These are phyloP conservation scores for Talaromyces albobiverticillius DNA, from an alignment of 2,329 filamentous ascomycete species.

Conservation along the genomic window DNA sequence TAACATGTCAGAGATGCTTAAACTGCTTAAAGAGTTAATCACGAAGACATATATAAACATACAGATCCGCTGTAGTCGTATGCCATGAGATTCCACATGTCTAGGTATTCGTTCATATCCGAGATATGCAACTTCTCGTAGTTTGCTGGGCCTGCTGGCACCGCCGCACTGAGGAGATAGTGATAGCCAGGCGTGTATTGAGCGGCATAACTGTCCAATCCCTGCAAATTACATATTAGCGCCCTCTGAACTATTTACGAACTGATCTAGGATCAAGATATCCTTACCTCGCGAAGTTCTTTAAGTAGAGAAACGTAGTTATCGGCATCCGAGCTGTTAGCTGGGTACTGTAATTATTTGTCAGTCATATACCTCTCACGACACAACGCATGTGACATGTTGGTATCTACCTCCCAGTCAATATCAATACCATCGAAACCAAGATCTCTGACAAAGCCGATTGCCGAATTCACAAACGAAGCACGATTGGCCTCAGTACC, in stretches of 20 bases:
- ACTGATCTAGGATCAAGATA: neutral
- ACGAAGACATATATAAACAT: neutral
- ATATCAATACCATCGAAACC: conserved; percentile 60
- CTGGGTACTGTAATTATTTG: conserved; percentile 24
- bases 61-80: conserved; percentile 63
- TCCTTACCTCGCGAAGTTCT: conserved; percentile 25
- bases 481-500: conserved; percentile 57
- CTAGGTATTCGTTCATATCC: conserved; percentile 47
- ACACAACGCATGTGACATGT: conserved; percentile 1
- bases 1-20: neutral
- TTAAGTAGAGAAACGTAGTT: conserved; percentile 35
- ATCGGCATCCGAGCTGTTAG: conserved; percentile 29
- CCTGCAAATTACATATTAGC: conserved; percentile 19
- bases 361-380: conserved; percentile 39
- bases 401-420: conserved; percentile 38
- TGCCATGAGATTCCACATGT: conserved; percentile 66
- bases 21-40: neutral
- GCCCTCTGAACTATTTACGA: neutral
- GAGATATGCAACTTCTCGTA: conserved; percentile 43
- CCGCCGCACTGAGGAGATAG: conserved; percentile 47
- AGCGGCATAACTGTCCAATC: conserved; percentile 45
- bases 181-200: conserved; percentile 37
- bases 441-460: conserved; percentile 71
- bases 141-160: conserved; percentile 39
- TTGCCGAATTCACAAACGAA: conserved; percentile 65